Conservation (phyloP, 331 rosid genomes). For the Acacia pycnantha region DNA sequence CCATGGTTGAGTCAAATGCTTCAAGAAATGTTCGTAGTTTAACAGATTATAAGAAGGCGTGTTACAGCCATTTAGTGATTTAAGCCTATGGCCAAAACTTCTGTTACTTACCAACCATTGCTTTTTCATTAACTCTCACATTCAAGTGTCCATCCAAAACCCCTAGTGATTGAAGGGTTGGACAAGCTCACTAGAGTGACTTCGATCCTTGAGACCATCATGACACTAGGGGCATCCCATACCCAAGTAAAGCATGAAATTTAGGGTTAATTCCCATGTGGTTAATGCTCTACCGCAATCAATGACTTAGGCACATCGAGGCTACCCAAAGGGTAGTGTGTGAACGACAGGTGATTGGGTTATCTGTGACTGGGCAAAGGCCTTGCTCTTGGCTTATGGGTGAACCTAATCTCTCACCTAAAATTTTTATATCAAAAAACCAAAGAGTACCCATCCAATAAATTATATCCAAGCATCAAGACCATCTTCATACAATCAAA, state of each 20-base stretch:
- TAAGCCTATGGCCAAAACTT: neutral
- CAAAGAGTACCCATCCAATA: neutral
- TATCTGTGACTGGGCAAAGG: accelerated
- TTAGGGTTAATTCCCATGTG: too few relatives aligned
- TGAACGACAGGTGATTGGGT: too few relatives aligned
- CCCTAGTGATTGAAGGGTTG: too few relatives aligned
- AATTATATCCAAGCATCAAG: neutral
- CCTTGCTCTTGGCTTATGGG: accelerated
- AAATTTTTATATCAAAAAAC: too few relatives aligned
- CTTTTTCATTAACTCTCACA: neutral
- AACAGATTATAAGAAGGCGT: neutral
- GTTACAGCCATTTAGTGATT: neutral
- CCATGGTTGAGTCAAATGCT: neutral
- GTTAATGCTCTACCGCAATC: too few relatives aligned
- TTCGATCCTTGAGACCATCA: too few relatives aligned
- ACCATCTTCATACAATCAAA: neutral
- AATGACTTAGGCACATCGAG: too few relatives aligned
- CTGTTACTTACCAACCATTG: neutral
- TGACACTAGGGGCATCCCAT: too few relatives aligned
- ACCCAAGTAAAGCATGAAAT: too few relatives aligned
- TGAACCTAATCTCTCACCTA: too few relatives aligned
- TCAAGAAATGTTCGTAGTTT: neutral
- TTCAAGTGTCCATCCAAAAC: neutral
- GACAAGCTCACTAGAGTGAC: too few relatives aligned
- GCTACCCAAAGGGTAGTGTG: too few relatives aligned